Evolutionary conservation across 495 filamentous ascomycete species (phyloP).

Genomic region (Lepidopterella palustris): DNA sequence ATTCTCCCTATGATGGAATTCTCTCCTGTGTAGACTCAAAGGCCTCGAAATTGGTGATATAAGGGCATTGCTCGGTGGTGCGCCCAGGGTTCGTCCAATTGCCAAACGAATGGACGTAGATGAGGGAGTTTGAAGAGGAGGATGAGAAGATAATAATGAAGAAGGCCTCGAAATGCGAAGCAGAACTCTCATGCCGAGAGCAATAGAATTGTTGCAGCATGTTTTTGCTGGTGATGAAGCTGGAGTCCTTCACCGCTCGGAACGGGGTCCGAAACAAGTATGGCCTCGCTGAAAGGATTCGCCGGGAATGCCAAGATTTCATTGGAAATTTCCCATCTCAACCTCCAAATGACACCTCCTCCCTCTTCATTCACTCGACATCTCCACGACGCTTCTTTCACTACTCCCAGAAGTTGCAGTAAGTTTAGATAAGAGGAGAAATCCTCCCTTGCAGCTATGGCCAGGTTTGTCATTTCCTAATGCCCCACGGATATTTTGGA

Average conservation of each 20-base stretch:
- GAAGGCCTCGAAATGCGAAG: neutral
- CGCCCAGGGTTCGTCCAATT: neutral
- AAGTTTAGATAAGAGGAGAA: no score
- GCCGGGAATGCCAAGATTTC: slow-evolving; percentile 12
- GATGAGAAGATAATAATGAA: neutral
- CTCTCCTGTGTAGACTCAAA: neutral
- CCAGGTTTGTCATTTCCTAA: no score
- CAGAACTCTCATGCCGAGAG: slow-evolving; percentile 28
- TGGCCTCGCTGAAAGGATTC: slow-evolving; percentile 65
- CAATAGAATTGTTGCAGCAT: neutral
- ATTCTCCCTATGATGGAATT: slow-evolving; percentile 3
- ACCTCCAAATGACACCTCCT: neutral
- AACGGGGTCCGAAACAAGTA: neutral
- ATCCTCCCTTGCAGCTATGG: no score
- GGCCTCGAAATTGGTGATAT: neutral
- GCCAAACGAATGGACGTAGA: slow-evolving; percentile 1
- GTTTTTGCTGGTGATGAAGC: slow-evolving; percentile 7
- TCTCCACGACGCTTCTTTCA: no score
- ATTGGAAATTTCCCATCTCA: slow-evolving; percentile 4
- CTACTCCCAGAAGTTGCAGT: no score
- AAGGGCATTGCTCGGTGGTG: neutral
- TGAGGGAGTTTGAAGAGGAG: neutral
- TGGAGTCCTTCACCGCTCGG: neutral
- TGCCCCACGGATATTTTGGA: no score
- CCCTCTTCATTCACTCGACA: neutral